These are phyloP conservation scores for Lepidium africanum DNA, from an alignment of 345 rosid genomes.

Conservation along the genomic window DNA sequence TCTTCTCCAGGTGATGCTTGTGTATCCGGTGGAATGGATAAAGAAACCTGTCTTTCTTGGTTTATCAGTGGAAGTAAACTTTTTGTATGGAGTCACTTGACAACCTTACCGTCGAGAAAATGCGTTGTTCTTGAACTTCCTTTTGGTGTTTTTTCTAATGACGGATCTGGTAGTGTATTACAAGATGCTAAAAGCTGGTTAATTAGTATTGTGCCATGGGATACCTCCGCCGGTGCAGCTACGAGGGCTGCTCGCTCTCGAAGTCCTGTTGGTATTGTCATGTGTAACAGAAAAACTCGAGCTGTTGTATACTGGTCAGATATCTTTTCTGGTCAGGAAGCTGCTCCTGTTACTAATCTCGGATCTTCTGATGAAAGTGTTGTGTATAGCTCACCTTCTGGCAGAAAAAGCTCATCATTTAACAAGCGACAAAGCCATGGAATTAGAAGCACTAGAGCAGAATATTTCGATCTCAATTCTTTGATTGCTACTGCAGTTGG, in stretches of 20 bases:
- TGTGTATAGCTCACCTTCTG: slow-evolving; percentile 35
- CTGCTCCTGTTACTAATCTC: slow-evolving; percentile 33
- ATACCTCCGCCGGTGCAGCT: slow-evolving; percentile 23
- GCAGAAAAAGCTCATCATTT: slow-evolving; percentile 28
- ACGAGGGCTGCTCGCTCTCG: slow-evolving; percentile 32
- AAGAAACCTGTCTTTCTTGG: slow-evolving; percentile 68
- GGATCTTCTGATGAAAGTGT: slow-evolving; percentile 39
- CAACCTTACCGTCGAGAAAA: slow-evolving; percentile 40
- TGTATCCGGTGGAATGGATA: slow-evolving; percentile 81
- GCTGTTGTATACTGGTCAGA: slow-evolving; percentile 73
- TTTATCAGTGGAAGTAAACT: slow-evolving; percentile 54
- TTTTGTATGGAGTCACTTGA: slow-evolving; percentile 70
- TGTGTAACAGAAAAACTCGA: slow-evolving; percentile 58
- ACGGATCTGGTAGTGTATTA: slow-evolving; percentile 23
- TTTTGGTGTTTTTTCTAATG: slow-evolving; percentile 25
- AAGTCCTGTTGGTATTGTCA: slow-evolving; percentile 43
- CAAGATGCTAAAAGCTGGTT: slow-evolving; percentile 49
- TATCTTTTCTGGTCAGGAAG: slow-evolving; percentile 40
- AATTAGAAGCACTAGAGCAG: slow-evolving; percentile 31
- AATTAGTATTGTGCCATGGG: slow-evolving; percentile 64
- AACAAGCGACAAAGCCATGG: slow-evolving; percentile 29
- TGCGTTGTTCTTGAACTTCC: slow-evolving; percentile 66
- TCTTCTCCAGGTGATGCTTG: slow-evolving; percentile 40
- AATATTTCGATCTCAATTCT: slow-evolving; percentile 46
- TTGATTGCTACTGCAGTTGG: slow-evolving; percentile 50